Evolutionary conservation across 2,329 filamentous ascomycete genomes (phyloP), one percentile per base, ranked within the genome.

Genomic region (Alternaria sp.): DNA sequence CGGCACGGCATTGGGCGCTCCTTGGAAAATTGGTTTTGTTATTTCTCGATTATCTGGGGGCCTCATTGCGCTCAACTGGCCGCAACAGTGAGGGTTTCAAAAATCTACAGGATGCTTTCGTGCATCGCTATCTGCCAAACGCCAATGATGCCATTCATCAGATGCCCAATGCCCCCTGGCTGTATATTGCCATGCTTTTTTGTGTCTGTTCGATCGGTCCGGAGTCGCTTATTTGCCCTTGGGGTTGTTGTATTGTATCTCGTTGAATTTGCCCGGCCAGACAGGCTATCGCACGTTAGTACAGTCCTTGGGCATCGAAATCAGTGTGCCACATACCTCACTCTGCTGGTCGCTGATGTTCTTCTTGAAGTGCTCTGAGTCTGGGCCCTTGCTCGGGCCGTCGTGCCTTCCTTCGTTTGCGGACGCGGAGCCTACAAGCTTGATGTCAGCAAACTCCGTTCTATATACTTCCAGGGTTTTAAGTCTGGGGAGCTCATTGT

Each of bases 201-300:
- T 56, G 17, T 63, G 10, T 54, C 44, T 17, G 32, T 19, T 36
- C 58, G n/a, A 40, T 51, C 6, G 12, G n/a, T 19, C 28, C 10
- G 23, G 13, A 23, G 30, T 15, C 6, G 59, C 25, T 66, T 68
- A 78, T 77, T 79, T 79, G 60, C 75, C 73, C 69, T 78, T 78
- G 52, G 72, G 68, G 52, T 78, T 75, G 60, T 72, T 69, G 62
- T 68, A 69, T 46, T 77, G 74, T 47, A 69, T 62, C 65, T 79
- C 71, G 66, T 79, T 74, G 57, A 78, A 78, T 62, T 77, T 77
- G 15, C 51, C 55, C 1, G 74, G 73, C 65, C 67, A 75, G 21
- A 77, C 69, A 46, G 61, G 57, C 71, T 74, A 23, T 11, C n/a
- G 15, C 5, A 12, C 8, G 12, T 61, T 50, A 61, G 58, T 11